Evolutionary conservation across 2,329 filamentous ascomycete genomes (phyloP).

Genomic region (Colletotrichum sp.): DNA sequence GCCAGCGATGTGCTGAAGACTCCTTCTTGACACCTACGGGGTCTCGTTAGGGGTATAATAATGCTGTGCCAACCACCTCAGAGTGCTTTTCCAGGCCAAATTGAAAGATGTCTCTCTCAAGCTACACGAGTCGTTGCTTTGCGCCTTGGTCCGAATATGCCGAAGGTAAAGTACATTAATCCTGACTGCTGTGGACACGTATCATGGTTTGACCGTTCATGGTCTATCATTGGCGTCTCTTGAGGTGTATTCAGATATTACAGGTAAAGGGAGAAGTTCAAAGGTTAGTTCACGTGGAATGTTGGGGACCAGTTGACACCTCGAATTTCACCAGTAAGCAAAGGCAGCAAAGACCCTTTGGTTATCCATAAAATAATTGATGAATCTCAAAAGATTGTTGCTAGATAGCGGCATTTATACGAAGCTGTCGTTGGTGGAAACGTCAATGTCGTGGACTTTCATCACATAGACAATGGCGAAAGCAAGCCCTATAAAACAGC

Average conservation of each 20-base stretch:
- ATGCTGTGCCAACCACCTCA: rapidly evolving
- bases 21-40: rapidly evolving
- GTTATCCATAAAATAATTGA: background rate
- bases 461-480: background rate
- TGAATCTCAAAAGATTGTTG: too few species aligned
- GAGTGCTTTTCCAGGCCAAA: background rate
- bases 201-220: background rate
- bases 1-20: rapidly evolving
- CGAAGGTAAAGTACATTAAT: rapidly evolving
- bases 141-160: rapidly evolving
- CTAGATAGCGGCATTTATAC: background rate
- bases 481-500: background rate
- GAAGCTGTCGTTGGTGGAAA: background rate
- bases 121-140: background rate
- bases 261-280: background rate
- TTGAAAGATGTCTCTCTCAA: too few species aligned
- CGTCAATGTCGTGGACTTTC: too few species aligned
- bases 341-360: background rate
- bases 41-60: rapidly evolving
- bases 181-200: background rate
- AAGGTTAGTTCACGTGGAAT: background rate
- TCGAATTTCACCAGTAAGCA: background rate
- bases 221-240: background rate
- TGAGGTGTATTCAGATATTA: background rate
- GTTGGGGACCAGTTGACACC: background rate